A percentile compares a stretch with the other conserved stretches of the same genome.
phyloP scores from a whole-genome alignment of 768 basidiomycete genomes.

The Chalciporus sphaerocephalus region DNA sequence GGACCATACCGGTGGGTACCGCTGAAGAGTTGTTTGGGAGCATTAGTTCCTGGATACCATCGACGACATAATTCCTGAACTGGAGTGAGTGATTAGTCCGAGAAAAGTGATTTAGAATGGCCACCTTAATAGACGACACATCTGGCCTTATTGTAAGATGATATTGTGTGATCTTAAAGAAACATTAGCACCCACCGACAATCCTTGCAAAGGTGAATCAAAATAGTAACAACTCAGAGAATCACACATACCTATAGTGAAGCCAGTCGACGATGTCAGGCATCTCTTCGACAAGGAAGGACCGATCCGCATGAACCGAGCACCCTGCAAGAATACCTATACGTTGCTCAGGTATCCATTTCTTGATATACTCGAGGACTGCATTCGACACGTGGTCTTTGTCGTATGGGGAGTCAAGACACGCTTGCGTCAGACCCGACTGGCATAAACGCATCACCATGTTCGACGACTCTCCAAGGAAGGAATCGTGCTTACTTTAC shows the following conservation, averaged over 20 bases:
- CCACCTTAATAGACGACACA: constrained; percentile 78
- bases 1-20: constrained; percentile 54
- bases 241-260: constrained; percentile 61
- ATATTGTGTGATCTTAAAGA: not conserved
- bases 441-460: constrained; percentile 24
- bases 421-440: constrained; percentile 82
- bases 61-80: constrained; percentile 65
- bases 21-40: constrained; percentile 28
- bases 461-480: not conserved
- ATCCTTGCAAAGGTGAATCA: constrained; percentile 41
- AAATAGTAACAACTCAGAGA: not conserved
- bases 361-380: constrained; percentile 75
- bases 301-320: constrained; percentile 78
- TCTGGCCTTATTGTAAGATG: constrained; percentile 39
- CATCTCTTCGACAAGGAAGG: constrained; percentile 75
- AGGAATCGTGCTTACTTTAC: constrained; percentile 43
- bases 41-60: constrained; percentile 52
- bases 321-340: constrained; percentile 79
- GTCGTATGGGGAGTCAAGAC: constrained; percentile 65
- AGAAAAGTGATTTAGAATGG: not conserved
- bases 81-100: not conserved
- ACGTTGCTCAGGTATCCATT: constrained; percentile 69
- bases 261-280: constrained; percentile 74
- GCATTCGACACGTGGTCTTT: constrained; percentile 53
- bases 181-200: constrained; percentile 51